Base-by-base conservation (phyloP, 2,329 filamentous ascomycete species). In the Plectosphaerella cucumerina region DNA sequence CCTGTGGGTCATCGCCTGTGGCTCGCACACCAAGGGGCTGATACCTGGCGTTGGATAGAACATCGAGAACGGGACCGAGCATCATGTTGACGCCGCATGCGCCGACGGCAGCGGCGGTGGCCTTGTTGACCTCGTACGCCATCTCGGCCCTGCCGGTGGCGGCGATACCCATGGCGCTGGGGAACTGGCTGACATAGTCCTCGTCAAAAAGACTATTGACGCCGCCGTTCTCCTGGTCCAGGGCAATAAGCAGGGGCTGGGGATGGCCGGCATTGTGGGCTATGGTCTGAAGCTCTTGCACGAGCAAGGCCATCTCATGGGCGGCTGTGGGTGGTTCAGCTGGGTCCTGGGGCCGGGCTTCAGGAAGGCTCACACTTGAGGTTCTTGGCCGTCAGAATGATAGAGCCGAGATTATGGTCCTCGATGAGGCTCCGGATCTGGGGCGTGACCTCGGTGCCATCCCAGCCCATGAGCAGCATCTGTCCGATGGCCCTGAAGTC, bases 211-310 rank as follows among this genome's bases (percentile, higher is more conserved):
- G 80, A 70, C 90, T 96, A 73, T 97, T 97, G 67, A 97, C 93
- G 3, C 93, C 92, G 57, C 94, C 94, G 82, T 99, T 97, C 68
- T 99, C 94, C 66, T 99, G 94, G 65, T 97, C 94, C 35, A 97
- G 75, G 37, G 89, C 92, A 60, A 99, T 97, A 50, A 95, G 77
- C 17, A 99, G 74, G 2, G 94, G 94, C 3, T 93, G 86, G 3
- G 89, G 87, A 68, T 97, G 93, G 18, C 93, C 93, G 53, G 93
- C 87, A 69, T 95, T 82, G 64, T 90, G 89, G 35, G 94, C 94
- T 64, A 96, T 93, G 47, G 86, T 91, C 70, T 99, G 94, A 43
- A 99, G 77, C 63, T 97, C 91, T 63, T 94, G 87, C 26, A 96
- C 90, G 41, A 97, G 78, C 62, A 81, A 82, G 42, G 93, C 92